Evolutionary conservation across 2,329 filamentous ascomycete genomes (phyloP).

Genomic region (Monilinia fructicola): DNA sequence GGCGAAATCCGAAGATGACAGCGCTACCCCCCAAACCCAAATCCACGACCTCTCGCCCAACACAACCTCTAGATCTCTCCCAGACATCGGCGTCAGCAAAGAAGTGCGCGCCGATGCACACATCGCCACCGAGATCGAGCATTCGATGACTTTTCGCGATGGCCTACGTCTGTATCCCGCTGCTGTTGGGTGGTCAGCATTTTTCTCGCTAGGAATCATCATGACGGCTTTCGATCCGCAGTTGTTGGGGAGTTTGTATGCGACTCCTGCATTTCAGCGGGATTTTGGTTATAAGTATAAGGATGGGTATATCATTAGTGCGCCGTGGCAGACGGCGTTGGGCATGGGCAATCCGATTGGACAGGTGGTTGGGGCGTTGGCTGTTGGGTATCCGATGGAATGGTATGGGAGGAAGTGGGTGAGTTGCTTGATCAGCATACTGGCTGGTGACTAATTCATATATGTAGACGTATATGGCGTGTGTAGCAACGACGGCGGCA

Average conservation of each 20-base stretch:
- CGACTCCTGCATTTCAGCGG: conserved; percentile 33
- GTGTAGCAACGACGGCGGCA: conserved; percentile 25
- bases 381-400: conserved; percentile 45
- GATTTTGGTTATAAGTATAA: conserved; percentile 30
- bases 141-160: conserved; percentile 30
- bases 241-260: conserved; percentile 33
- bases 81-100: neutral
- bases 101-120: neutral
- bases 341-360: conserved; percentile 36
- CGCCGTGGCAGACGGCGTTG: conserved; percentile 35
- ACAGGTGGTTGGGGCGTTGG: conserved; percentile 44
- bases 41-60: no score
- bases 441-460: neutral
- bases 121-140: conserved; percentile 30
- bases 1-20: neutral
- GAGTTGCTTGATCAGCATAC: conserved; percentile 14
- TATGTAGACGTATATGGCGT: conserved; percentile 26
- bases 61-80: neutral
- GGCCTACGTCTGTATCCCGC: conserved; percentile 32
- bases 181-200: conserved; percentile 33
- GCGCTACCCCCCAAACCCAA: no score
- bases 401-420: conserved; percentile 30
- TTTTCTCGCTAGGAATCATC: conserved; percentile 35
- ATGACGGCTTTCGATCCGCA: conserved; percentile 36
- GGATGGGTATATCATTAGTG: conserved; percentile 32